Percentiles rank a stretch among this genome's conserved stretches.
These are phyloP conservation scores for Houttuynia cordata DNA, from an alignment of 164 flowering plant species.

Conservation along the genomic window DNA sequence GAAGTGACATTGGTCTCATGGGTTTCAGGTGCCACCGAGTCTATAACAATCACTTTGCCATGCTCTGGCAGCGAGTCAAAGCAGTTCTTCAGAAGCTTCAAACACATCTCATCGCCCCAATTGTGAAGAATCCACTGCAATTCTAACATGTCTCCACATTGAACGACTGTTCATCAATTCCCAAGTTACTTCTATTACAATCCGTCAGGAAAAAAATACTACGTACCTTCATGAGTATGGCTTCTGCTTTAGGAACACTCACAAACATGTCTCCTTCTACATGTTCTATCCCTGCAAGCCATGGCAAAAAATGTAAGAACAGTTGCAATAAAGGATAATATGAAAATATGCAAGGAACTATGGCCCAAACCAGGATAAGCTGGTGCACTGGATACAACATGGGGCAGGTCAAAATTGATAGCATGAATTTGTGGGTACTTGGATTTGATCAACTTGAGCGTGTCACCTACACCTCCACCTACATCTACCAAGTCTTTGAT, in stretches of 20 bases:
- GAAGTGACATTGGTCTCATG: constrained; percentile 1
- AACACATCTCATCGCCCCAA: constrained; percentile 83
- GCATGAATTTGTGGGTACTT: constrained; percentile 63
- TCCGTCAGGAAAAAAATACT: too few species aligned
- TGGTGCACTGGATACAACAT: constrained; percentile 70
- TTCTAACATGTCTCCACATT: neutral
- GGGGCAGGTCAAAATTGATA: constrained; percentile 79
- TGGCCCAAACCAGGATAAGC: constrained; percentile 36
- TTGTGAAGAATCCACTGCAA: constrained; percentile 79
- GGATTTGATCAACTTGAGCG: constrained; percentile 45
- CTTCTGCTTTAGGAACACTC: constrained; percentile 70
- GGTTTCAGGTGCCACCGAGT: constrained; percentile 1
- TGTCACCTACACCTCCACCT: constrained; percentile 81
- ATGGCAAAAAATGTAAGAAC: neutral
- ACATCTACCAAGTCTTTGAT: constrained; percentile 59
- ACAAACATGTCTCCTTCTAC: constrained; percentile 87
- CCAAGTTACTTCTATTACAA: neutral
- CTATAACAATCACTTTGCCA: constrained; percentile 53
- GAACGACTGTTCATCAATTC: neutral
- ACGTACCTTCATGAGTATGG: constrained; percentile 36
- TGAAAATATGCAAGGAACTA: too few species aligned
- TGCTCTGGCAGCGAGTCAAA: constrained; percentile 42
- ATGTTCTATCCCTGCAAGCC: constrained; percentile 51
- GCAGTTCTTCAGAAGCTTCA: constrained; percentile 14
- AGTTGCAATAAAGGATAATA: too few species aligned